A percentile compares a stretch with the other conserved stretches of the same genome.
These are phyloP conservation scores for Colletotrichum graminicola DNA, from an alignment of 2,329 filamentous ascomycete species.

Conservation along the genomic window DNA sequence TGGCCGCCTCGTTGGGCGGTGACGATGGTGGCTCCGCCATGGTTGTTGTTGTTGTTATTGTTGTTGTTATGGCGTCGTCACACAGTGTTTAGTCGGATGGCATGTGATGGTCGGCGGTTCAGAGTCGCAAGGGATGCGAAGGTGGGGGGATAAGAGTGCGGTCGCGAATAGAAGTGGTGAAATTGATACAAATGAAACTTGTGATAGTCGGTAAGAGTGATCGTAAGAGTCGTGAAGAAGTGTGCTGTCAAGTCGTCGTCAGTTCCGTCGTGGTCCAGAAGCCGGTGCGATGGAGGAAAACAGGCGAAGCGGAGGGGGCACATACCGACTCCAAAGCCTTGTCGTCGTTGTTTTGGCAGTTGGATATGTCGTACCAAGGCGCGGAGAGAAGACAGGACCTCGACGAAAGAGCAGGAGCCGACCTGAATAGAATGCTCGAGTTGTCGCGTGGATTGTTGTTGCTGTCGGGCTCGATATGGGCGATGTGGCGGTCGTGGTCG, in stretches of 20 bases:
- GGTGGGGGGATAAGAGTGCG: constrained; percentile 14
- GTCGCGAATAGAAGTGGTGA: constrained; percentile 30
- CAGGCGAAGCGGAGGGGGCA: constrained; percentile 1
- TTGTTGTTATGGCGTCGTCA: constrained; percentile 26
- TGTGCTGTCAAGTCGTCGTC: constrained; percentile 25
- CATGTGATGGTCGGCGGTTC: constrained; percentile 33
- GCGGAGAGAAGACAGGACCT: constrained; percentile 2
- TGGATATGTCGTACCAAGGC: constrained; percentile 19
- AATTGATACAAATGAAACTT: constrained; percentile 39
- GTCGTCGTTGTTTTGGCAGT: constrained; percentile 7
- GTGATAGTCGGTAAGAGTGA: constrained; percentile 21
- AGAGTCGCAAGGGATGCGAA: constrained; percentile 15
- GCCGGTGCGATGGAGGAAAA: constrained; percentile 12
- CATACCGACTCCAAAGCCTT: constrained; percentile 30
- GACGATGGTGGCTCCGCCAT: constrained; percentile 75
- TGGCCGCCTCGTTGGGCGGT: constrained; percentile 67
- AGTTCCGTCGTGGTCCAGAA: constrained; percentile 7
- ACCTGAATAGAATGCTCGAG: constrained; percentile 26
- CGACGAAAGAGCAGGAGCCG: constrained; percentile 7
- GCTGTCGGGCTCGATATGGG: constrained; percentile 18
- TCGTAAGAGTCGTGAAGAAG: constrained; percentile 34
- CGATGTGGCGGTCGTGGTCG: constrained; percentile 29
- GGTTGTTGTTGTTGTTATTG: constrained; percentile 42
- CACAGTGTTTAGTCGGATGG: constrained; percentile 13
- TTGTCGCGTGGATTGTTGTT: constrained; percentile 25